phyloP scores from a whole-genome alignment of 352 stramenopile genomes.

The Lagenidium giganteum region DNA sequence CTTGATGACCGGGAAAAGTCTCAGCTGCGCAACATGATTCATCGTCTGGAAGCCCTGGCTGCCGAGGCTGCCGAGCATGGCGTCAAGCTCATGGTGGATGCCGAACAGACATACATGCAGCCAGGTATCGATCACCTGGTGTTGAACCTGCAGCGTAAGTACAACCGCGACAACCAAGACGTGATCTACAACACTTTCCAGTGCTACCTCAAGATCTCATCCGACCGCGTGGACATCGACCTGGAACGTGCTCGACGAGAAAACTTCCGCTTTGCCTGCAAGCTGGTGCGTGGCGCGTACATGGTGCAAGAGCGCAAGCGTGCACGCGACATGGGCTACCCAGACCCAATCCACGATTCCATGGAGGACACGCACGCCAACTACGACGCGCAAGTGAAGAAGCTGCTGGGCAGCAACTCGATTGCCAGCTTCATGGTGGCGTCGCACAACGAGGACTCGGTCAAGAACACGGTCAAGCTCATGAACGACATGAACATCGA shows the following conservation, averaged over 20 bases:
- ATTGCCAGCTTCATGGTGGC: slow-evolving; percentile 96
- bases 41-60: slow-evolving; percentile 69
- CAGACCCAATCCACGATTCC: slow-evolving; percentile 90
- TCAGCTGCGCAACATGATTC: slow-evolving; percentile 90
- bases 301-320: slow-evolving; percentile 96
- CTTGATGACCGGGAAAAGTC: slow-evolving; percentile 85
- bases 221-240: slow-evolving; percentile 87
- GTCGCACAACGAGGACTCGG: slow-evolving; percentile 96
- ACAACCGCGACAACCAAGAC: slow-evolving; percentile 83
- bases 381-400: slow-evolving; percentile 91
- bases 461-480: slow-evolving; percentile 88
- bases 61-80: slow-evolving; percentile 55
- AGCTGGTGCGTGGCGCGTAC: slow-evolving; percentile 98
- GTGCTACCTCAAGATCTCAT: slow-evolving; percentile 96
- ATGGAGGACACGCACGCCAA: slow-evolving; percentile 93
- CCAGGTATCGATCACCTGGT: slow-evolving; percentile 95
- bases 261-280: slow-evolving; percentile 94
- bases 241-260: slow-evolving; percentile 89
- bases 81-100: slow-evolving; percentile 97
- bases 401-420: slow-evolving; percentile 83
- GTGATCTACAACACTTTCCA: slow-evolving; percentile 99
- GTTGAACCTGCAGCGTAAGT: slow-evolving; percentile 82
- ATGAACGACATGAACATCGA: slow-evolving; percentile 91
- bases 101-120: slow-evolving; percentile 97
- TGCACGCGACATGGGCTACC: slow-evolving; percentile 68